Evolutionary conservation across 495 filamentous ascomycete species (phyloP), one percentile per base, ranked within the genome.

Genomic region (Bathelium albidoporum): DNA sequence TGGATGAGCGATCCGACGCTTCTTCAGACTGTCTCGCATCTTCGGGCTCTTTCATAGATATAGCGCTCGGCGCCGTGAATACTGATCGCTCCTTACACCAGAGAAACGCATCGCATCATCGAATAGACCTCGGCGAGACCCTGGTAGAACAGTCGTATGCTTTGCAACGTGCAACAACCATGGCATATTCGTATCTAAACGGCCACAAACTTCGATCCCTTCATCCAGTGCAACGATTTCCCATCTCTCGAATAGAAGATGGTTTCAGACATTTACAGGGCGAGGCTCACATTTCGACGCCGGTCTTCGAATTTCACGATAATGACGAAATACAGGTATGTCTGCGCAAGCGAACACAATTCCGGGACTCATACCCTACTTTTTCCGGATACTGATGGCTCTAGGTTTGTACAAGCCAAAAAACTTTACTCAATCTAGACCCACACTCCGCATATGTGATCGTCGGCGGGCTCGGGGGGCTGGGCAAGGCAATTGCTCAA

Each of bases 281-380:
- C 79, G n/a, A 73, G 79, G 45, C 66, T 73, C 3, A 84, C 85
- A 0, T 83, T 88, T 69, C 80, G 82, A 63, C 68, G 73, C 4
- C 71, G 87, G 58, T 83, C 86, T 65, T 70, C 73, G 18, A 82
- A 81, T 32, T 80, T 78, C 36, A 69, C 78, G 3, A 70, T 78
- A 16, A 85, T 85, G 1, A 88, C 88, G 70, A 66, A 83, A 14
- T 39, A 39, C 5, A 39, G 34, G 34, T 39, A 39, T 39, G 34
- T 5, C 34, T 39, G 34, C 34, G 14, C 5, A 39, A 14, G 34
- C 34, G 5, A 5, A 5, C 34, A 39, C 34, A 39, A 5, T 39
- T 5, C 34, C 14, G 5, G 34, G 34, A 39, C 14, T 5, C 34
- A 5, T 39, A 5, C 14, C 14, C 34, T 39, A 14, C 34, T 5